phyloP scores from a whole-genome alignment of 1,284 basidiomycete species.

The Entoloma clypeatum region DNA sequence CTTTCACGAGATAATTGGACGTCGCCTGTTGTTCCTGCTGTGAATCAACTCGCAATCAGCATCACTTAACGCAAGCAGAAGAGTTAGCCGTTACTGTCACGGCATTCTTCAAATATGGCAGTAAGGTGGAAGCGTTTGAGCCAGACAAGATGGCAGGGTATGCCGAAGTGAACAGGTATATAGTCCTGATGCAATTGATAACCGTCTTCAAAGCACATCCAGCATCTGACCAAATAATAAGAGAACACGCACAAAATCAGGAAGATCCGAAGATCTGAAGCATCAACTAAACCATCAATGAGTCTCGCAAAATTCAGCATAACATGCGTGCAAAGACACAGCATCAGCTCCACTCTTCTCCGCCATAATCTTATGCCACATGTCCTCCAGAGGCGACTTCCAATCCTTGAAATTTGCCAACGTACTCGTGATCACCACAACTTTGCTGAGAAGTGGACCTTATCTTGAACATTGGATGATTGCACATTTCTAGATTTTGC shows the following conservation, averaged over 20 bases:
- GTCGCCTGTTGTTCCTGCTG: constrained; percentile 81
- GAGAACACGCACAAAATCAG: constrained; percentile 62
- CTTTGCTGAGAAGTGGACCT: no score
- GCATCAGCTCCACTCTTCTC: no score
- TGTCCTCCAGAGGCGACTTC: no score
- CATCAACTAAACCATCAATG: constrained; percentile 86
- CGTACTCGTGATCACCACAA: no score
- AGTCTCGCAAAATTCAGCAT: no score
- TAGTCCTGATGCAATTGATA: constrained; percentile 78
- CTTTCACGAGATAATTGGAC: constrained; percentile 81
- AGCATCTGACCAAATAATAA: constrained; percentile 21
- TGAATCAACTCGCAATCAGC: constrained; percentile 3
- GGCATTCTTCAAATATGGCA: constrained; percentile 85
- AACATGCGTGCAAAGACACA: no score
- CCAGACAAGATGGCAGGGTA: constrained; percentile 81
- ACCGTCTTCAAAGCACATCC: constrained; percentile 52
- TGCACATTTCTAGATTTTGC: no score
- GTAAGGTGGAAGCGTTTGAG: constrained; percentile 72
- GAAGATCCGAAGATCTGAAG: constrained; percentile 68
- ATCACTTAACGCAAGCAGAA: background rate
- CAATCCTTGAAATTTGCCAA: no score
- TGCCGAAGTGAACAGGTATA: constrained; percentile 77
- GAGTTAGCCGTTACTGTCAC: constrained; percentile 49
- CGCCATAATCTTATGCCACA: no score
- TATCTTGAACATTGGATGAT: no score